Conservation (phyloP, 1,139 yeast species). For the Geotrichum cucujoidarum region DNA sequence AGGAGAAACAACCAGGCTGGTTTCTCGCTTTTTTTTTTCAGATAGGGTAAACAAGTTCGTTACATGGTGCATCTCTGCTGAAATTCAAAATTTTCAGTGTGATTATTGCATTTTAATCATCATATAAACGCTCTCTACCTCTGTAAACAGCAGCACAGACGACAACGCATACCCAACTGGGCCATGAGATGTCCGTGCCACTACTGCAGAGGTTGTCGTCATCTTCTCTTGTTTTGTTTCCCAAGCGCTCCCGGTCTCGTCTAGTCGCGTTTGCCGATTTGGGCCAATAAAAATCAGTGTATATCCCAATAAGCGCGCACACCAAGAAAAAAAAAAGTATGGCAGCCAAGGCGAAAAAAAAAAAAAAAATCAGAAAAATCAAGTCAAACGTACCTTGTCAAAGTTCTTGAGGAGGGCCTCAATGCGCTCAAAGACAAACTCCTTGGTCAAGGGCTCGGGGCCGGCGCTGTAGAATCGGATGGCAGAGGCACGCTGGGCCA, state of each 20-base stretch:
- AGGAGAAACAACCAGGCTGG: neutral
- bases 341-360: neutral
- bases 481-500: neutral
- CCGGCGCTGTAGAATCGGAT: constrained; percentile 34
- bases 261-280: neutral
- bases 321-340: too few species aligned
- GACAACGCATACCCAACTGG: too few species aligned
- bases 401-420: constrained; percentile 72
- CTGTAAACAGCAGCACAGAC: too few species aligned
- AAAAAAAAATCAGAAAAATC: neutral
- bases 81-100: constrained; percentile 17
- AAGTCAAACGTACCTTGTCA: constrained; percentile 51
- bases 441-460: constrained; percentile 37
- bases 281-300: neutral
- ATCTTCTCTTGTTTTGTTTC: too few species aligned
- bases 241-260: neutral
- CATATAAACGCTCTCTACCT: too few species aligned
- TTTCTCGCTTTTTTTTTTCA: too few species aligned
- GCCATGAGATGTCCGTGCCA: too few species aligned
- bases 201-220: too few species aligned
- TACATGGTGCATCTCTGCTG: neutral
- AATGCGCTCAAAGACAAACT: constrained; percentile 62
- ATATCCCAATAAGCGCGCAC: neutral
- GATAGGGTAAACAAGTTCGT: constrained; percentile 2
- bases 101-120: constrained; percentile 6